Evolutionary conservation across 257 asterid genomes (phyloP).

Genomic region (Cinchona pubescens): DNA sequence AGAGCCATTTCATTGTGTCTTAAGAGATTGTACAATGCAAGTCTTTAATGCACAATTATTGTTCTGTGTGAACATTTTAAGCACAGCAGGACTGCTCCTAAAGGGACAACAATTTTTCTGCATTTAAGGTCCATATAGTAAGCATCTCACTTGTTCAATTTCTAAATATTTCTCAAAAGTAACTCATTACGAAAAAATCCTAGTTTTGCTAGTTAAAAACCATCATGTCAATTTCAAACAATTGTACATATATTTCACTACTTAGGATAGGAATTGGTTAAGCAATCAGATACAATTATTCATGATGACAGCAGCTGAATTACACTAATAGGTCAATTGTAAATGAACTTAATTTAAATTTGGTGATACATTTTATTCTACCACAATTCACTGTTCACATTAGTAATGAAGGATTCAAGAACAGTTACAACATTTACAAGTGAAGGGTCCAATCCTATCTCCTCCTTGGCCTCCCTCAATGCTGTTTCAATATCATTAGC

Average conservation of each 20-base stretch:
- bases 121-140: too few relatives aligned
- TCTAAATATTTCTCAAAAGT: neutral
- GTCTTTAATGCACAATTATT: too few relatives aligned
- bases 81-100: too few relatives aligned
- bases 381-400: constrained; percentile 33
- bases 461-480: constrained; percentile 86
- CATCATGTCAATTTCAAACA: neutral
- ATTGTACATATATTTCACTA: neutral
- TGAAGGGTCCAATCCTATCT: constrained; percentile 79
- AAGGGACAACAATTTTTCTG: too few relatives aligned
- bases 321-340: neutral
- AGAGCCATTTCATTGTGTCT: too few relatives aligned
- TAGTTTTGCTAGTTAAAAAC: too few relatives aligned
- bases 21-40: too few relatives aligned
- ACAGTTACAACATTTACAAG: constrained; percentile 54
- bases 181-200: too few relatives aligned
- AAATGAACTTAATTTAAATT: neutral
- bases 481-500: constrained; percentile 57
- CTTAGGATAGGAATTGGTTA: neutral
- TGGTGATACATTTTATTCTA: neutral
- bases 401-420: constrained; percentile 53
- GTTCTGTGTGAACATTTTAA: too few relatives aligned
- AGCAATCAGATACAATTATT: neutral
- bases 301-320: neutral
- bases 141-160: neutral